phyloP scores from a whole-genome alignment of 2,329 filamentous ascomycete genomes.

The Pyricularia sp. region DNA sequence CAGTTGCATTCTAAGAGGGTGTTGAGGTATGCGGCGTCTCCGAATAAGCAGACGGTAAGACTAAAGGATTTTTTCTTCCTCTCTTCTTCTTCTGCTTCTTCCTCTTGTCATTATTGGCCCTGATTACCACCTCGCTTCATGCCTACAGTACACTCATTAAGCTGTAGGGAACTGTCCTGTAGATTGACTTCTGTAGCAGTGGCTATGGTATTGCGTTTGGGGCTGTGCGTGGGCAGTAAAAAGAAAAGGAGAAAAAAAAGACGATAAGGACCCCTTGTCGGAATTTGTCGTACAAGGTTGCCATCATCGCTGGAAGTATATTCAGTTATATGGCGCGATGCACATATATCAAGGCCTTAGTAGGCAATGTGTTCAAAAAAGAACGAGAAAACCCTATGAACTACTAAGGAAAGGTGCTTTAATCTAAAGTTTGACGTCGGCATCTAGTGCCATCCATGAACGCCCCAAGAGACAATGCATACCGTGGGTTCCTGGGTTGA shows the following conservation, averaged over 20 bases:
- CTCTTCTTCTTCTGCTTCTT: no score
- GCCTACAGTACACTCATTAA: neutral
- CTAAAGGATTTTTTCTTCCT: no score
- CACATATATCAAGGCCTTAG: no score
- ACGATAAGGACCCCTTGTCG: neutral
- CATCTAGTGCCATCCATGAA: neutral
- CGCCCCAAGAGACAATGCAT: neutral
- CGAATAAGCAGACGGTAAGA: neutral
- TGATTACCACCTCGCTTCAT: no score
- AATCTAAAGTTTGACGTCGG: neutral
- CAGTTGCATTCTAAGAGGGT: neutral
- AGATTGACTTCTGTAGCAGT: neutral
- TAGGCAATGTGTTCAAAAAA: no score
- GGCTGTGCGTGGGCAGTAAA: neutral
- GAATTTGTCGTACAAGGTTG: neutral
- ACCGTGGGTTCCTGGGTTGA: neutral
- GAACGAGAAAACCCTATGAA: neutral
- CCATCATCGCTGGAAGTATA: neutral
- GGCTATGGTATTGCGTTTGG: neutral
- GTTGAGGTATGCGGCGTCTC: neutral
- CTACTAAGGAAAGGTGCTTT: neutral
- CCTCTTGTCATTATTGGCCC: no score
- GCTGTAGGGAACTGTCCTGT: neutral
- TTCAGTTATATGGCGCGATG: neutral
- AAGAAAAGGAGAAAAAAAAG: neutral